These are phyloP conservation scores for Hypoxylon fragiforme DNA, from an alignment of 495 filamentous ascomycete genomes.

Conservation along the genomic window DNA sequence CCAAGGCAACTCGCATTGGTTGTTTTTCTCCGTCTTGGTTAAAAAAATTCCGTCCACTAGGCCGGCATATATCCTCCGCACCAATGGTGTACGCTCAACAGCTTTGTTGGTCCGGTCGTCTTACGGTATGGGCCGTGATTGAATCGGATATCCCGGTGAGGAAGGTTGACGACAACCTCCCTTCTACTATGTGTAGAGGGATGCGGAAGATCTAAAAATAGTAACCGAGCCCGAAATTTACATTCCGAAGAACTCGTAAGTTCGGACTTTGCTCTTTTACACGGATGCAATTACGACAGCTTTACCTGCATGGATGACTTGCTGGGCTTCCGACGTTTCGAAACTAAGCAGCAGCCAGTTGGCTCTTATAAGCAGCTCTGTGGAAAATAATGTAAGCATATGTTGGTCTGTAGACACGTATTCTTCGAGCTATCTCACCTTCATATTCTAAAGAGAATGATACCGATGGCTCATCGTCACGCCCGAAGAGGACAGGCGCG, in stretches of 20 bases:
- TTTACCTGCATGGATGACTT: constrained; percentile 54
- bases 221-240: constrained; percentile 5
- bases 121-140: constrained; percentile 9
- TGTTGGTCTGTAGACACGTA: neutral
- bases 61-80: constrained; percentile 10
- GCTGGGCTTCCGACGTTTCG: constrained; percentile 59
- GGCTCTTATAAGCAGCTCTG: constrained; percentile 65
- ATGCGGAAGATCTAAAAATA: constrained; percentile 14
- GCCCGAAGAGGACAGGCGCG: constrained; percentile 49
- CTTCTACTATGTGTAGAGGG: constrained; percentile 1
- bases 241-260: constrained; percentile 3
- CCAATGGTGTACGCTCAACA: constrained; percentile 27
- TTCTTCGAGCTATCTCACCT: constrained; percentile 46
- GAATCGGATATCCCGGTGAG: constrained; percentile 7
- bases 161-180: neutral
- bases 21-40: constrained; percentile 6
- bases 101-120: constrained; percentile 28
- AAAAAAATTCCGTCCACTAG: constrained; percentile 28
- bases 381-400: constrained; percentile 9
- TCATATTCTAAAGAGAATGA: constrained; percentile 63
- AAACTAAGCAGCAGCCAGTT: constrained; percentile 59
- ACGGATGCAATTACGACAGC: constrained; percentile 60
- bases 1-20: constrained; percentile 31
- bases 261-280: constrained; percentile 33
- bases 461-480: constrained; percentile 60